Conservation (phyloP, 495 filamentous ascomycete genomes). For the Talaromyces proteolyticus region DNA sequence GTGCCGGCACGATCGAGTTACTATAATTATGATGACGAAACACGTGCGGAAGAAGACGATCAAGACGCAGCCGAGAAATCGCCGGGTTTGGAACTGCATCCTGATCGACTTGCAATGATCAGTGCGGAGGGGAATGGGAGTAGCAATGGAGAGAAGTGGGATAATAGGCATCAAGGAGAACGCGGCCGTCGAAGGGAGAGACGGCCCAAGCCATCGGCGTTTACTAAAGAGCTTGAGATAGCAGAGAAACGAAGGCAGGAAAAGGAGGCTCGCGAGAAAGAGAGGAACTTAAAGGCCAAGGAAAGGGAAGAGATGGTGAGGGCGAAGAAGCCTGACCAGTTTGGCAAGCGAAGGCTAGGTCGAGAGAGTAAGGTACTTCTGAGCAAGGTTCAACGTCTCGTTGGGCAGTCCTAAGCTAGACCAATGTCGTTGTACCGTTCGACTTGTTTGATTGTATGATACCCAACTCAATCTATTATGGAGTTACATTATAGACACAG, state of each 20-base stretch:
- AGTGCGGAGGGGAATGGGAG: background rate
- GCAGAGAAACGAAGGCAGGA: constrained; percentile 62
- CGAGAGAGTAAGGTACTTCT: constrained; percentile 78
- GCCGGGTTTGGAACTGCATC: constrained; percentile 54
- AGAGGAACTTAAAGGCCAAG: constrained; percentile 53
- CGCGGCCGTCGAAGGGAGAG: constrained; percentile 24
- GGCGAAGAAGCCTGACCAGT: constrained; percentile 65
- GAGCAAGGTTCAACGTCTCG: constrained; percentile 71
- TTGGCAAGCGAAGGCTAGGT: constrained; percentile 80
- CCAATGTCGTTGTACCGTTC: background rate
- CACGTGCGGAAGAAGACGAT: too few relatives aligned
- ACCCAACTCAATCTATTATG: background rate
- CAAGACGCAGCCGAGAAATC: constrained; percentile 11
- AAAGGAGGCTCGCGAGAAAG: constrained; percentile 52
- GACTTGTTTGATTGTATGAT: background rate
- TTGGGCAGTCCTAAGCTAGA: constrained; percentile 28
- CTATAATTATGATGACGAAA: constrained; percentile 25
- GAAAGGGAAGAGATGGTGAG: constrained; percentile 67
- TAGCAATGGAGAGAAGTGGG: constrained; percentile 6
- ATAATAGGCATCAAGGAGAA: constrained; percentile 7
- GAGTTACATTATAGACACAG: too few relatives aligned
- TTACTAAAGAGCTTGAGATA: constrained; percentile 65
- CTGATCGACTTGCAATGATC: constrained; percentile 53
- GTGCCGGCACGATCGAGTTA: constrained; percentile 23
- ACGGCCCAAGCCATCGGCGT: constrained; percentile 60